A percentile compares a stretch with the other conserved stretches of the same genome.
phyloP scores from a whole-genome alignment of 306 rosid genomes.

The Ormosia emarginata region DNA sequence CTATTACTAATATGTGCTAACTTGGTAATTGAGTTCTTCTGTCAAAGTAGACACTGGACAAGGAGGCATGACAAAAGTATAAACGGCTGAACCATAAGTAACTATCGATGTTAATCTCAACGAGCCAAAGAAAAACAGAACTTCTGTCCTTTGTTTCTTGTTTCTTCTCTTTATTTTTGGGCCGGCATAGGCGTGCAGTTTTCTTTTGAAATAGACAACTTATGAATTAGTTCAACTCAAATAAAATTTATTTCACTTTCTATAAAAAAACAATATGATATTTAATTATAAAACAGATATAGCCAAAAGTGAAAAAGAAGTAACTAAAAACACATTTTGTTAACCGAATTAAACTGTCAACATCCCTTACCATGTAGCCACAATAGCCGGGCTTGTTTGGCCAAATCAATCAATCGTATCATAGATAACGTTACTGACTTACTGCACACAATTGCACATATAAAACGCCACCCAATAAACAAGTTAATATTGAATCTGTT shows the following conservation, averaged over 20 bases:
- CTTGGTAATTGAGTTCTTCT: too few relatives aligned
- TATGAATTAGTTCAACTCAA: background rate
- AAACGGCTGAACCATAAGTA: too few relatives aligned
- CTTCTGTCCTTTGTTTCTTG: too few relatives aligned
- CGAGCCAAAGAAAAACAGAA: too few relatives aligned
- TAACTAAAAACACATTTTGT: background rate
- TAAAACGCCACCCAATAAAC: background rate
- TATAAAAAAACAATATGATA: background rate
- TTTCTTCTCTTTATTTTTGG: too few relatives aligned
- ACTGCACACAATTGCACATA: background rate
- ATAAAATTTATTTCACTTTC: background rate
- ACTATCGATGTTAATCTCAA: too few relatives aligned
- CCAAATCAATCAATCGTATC: background rate
- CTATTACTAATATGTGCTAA: too few relatives aligned
- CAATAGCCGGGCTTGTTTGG: too few relatives aligned
- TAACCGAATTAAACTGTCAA: background rate
- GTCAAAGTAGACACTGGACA: too few relatives aligned
- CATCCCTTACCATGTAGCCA: too few relatives aligned
- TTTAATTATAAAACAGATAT: background rate
- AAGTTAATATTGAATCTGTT: background rate
- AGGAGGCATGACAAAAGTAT: too few relatives aligned
- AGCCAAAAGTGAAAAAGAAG: background rate
- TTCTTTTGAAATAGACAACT: background rate
- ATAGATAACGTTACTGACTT: background rate
- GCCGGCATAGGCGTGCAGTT: too few relatives aligned